These are phyloP conservation scores for Saxophila tyrrhenica DNA, from an alignment of 495 filamentous ascomycete genomes.

Conservation along the genomic window DNA sequence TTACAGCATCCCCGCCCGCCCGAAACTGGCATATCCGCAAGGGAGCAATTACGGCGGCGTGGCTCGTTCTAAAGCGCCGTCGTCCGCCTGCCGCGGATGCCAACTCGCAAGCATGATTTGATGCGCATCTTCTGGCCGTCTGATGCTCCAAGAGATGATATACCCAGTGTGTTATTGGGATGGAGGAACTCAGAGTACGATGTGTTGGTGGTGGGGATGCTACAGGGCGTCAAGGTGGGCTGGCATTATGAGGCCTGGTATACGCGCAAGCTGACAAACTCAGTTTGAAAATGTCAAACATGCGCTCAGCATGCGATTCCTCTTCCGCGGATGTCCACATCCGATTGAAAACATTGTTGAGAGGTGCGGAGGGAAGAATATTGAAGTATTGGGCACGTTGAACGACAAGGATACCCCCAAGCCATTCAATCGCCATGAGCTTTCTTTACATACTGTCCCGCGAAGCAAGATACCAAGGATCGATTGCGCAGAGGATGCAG, in stretches of 20 bases:
- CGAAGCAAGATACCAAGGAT: conserved; percentile 54
- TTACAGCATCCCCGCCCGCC: conserved; percentile 72
- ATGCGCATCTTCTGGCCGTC: conserved; percentile 98
- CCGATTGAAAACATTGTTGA: conserved; percentile 69
- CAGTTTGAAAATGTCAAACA: conserved; percentile 69
- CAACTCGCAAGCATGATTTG: conserved; percentile 56
- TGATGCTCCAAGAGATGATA: conserved; percentile 57
- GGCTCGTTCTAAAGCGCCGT: conserved; percentile 67
- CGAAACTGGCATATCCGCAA: conserved; percentile 76
- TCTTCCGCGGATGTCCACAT: conserved; percentile 75
- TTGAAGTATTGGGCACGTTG: conserved; percentile 75
- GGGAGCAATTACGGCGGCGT: conserved; percentile 86
- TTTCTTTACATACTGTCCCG: conserved; percentile 53
- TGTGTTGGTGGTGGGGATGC: conserved; percentile 74
- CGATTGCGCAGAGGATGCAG: conserved; percentile 50
- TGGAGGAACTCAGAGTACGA: conserved; percentile 91
- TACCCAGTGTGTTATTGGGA: conserved; percentile 76
- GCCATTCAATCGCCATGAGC: conserved; percentile 55
- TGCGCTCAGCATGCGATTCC: conserved; percentile 70
- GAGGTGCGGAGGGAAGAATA: conserved; percentile 66
- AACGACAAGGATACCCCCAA: conserved; percentile 46
- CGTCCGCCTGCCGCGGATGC: conserved; percentile 1
- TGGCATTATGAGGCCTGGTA: too few species aligned
- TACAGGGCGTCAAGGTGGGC: conserved; percentile 83
- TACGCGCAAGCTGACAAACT: conserved; percentile 1